Base-by-base conservation (phyloP, 2,329 filamentous ascomycete genomes). In the Alternaria brassicae region DNA sequence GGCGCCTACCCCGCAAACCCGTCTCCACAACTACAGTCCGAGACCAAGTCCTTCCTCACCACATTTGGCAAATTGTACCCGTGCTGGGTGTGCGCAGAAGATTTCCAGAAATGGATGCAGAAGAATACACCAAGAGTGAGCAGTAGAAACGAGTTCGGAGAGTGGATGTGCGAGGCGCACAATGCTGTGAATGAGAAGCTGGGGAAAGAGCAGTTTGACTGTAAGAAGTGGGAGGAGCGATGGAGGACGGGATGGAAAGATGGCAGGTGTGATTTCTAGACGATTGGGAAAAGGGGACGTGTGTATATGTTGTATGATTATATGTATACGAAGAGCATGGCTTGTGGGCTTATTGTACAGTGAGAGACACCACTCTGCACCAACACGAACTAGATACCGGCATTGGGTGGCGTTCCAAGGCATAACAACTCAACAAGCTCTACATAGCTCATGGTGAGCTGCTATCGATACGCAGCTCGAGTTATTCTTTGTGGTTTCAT, bases 21-120 rank as follows among this genome's bases (percentile, higher is more conserved):
- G 0, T 86, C 89, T 0, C 77, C 82, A 1, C 78, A 82, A 9
- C 87, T 97, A 69, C 92, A 97, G 75, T 81, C 81, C 28, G 90
- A 97, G 69, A 89, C 96, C 68, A 83, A 84, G 56, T 84, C 86
- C 51, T 98, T 99, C 80, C 84, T 99, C 69, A 81, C 82, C 23
- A 83, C 93, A 2, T 96, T 99, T 77, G 89, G 91, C 25, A 90
- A 90, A 67, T 80, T 98, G 19, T 99, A 99, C 74, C 95, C 95
- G 4, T 99, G 95, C 82, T 97, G 93, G 92, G 86, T 91, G 3
- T 99, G 95, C 78, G 95, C 93, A 32, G 90, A 94, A 61, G 94
- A 98, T 75, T 97, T 99, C 77, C 90, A 90, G 77, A 77, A 77
- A 0, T 98, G 94, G 85, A 89, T 98, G 82, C 83, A 82, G 62